phyloP scores from a whole-genome alignment of 257 asterid genomes.

The Phtheirospermum japonicum region DNA sequence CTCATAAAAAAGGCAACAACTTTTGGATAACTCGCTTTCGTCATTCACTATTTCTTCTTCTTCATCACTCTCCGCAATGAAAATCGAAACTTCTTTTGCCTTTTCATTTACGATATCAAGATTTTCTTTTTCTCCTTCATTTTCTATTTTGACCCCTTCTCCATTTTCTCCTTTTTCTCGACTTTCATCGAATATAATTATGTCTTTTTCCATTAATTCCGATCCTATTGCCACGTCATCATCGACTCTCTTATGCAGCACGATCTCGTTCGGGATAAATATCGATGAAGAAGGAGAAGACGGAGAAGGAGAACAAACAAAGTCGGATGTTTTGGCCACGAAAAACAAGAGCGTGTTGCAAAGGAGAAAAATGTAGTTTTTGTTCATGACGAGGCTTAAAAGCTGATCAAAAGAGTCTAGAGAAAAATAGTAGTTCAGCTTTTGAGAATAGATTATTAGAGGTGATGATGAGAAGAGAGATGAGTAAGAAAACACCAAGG shows the following conservation, averaged over 20 bases:
- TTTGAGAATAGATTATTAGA: constrained; percentile 13
- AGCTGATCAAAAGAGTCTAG: constrained; percentile 26
- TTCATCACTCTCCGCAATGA: neutral
- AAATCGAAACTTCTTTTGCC: constrained; percentile 10
- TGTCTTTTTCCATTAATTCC: constrained; percentile 17
- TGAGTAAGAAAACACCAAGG: constrained; percentile 32
- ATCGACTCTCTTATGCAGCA: constrained; percentile 1
- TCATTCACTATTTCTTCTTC: neutral
- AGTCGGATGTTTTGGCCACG: constrained; percentile 45
- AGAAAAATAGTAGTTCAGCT: constrained; percentile 21
- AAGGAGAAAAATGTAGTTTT: constrained; percentile 51
- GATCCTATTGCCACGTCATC: neutral
- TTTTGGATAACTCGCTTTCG: neutral
- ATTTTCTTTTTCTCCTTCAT: neutral
- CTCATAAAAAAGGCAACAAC: neutral
- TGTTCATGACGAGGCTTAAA: constrained; percentile 33
- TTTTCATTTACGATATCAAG: neutral
- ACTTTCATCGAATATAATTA: neutral
- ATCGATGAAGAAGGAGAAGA: no score
- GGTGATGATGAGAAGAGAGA: constrained; percentile 19
- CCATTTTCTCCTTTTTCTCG: neutral
- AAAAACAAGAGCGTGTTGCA: constrained; percentile 55
- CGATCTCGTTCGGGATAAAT: no score
- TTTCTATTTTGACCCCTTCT: no score
- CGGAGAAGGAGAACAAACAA: neutral